Percentiles rank a stretch among this genome's conserved stretches.
Conservation (phyloP, 768 basidiomycete genomes). For the Hericium rajendrae region DNA sequence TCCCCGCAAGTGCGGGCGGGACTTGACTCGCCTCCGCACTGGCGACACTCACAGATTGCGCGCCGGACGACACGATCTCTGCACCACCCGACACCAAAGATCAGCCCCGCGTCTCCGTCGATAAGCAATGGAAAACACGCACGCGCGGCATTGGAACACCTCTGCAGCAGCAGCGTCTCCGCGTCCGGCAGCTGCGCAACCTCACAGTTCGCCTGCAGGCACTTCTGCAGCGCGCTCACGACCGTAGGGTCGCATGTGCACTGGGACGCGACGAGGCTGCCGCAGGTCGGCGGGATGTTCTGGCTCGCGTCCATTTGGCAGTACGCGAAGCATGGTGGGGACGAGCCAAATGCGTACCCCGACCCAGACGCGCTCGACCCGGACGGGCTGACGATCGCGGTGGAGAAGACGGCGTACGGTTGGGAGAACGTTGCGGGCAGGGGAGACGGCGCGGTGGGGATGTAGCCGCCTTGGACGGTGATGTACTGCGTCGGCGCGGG, state of each 20-base stretch:
- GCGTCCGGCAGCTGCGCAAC: background rate
- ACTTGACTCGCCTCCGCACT: background rate
- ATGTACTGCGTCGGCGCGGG: background rate
- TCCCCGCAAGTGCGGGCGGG: too few relatives aligned
- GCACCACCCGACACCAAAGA: background rate
- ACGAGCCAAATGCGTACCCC: background rate
- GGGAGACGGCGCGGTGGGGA: background rate
- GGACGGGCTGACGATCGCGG: background rate
- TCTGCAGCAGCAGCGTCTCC: background rate
- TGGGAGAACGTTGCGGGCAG: background rate
- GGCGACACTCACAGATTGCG: background rate
- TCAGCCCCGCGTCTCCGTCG: background rate
- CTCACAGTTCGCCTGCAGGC: background rate
- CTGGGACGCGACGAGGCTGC: background rate
- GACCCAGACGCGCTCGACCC: background rate
- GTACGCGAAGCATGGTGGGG: background rate
- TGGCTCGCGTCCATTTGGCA: background rate
- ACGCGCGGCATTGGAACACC: background rate
- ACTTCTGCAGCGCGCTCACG: background rate
- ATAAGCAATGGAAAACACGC: background rate
- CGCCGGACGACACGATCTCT: too few relatives aligned
- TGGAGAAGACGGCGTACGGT: background rate
- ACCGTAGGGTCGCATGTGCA: background rate
- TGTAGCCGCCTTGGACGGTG: background rate
- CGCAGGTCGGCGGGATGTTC: background rate